Conservation (phyloP, 2,329 filamentous ascomycete species). For the Fusarium pilosicola region DNA sequence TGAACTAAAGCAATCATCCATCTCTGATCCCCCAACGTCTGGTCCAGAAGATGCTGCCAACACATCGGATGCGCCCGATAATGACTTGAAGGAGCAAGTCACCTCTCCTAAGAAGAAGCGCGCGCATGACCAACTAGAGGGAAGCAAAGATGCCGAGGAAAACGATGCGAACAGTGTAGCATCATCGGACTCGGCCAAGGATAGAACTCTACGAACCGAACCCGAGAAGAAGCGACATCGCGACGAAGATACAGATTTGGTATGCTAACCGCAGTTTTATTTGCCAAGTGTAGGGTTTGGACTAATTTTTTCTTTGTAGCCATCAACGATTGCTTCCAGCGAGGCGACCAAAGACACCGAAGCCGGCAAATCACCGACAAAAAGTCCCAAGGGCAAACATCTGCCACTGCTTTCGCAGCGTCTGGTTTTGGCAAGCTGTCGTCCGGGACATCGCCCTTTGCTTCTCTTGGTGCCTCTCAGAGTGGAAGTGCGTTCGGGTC, state of each 20-base stretch:
- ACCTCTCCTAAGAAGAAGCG: conserved; percentile 75
- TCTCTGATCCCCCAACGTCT: conserved; percentile 59
- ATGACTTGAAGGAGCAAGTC: conserved; percentile 59
- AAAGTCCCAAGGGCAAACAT: conserved; percentile 53
- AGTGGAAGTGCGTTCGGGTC: conserved; percentile 62
- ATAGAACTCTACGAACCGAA: conserved; percentile 59
- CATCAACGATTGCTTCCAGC: conserved; percentile 28
- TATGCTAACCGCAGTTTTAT: conserved; percentile 40
- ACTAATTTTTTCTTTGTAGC: conserved; percentile 30
- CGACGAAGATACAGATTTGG: conserved; percentile 56
- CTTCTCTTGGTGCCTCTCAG: conserved; percentile 60
- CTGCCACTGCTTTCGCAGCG: conserved; percentile 71
- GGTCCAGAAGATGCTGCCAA: conserved; percentile 46
- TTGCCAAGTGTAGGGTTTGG: background rate
- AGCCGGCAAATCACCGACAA: conserved; percentile 36
- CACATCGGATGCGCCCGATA: conserved; percentile 47
- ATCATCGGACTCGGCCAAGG: conserved; percentile 58
- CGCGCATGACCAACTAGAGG: conserved; percentile 67
- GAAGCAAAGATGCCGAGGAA: conserved; percentile 54
- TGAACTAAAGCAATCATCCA: conserved; percentile 71
- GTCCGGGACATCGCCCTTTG: conserved; percentile 72
- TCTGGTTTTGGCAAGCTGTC: conserved; percentile 76
- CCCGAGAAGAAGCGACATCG: conserved; percentile 74
- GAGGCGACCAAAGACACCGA: conserved; percentile 38
- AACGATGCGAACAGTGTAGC: conserved; percentile 56